Conservation (phyloP, 305 asterid species). For the Fraxinus platypoda region DNA sequence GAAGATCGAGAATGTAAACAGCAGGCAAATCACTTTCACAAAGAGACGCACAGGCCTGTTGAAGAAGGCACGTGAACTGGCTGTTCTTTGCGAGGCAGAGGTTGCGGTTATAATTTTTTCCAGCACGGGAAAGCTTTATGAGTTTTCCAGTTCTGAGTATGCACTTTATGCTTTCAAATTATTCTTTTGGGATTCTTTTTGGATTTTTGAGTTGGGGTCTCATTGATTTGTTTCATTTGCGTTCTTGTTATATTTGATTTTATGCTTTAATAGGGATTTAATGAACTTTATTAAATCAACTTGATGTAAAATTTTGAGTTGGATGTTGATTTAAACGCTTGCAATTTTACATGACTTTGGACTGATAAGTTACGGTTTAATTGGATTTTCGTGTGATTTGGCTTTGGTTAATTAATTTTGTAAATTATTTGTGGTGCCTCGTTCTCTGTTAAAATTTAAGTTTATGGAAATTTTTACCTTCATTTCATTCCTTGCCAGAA, state of each 20-base stretch:
- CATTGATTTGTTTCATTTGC: background rate
- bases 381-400: constrained; percentile 5
- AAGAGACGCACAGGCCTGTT: constrained; percentile 36
- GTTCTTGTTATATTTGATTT: background rate
- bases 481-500: background rate
- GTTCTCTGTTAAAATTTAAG: constrained; percentile 2
- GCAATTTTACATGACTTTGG: constrained; percentile 21
- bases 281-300: background rate
- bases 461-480: background rate
- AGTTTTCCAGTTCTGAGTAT: constrained; percentile 30
- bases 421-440: background rate
- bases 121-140: constrained; percentile 32
- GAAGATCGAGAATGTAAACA: constrained; percentile 33
- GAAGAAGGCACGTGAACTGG: constrained; percentile 34
- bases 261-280: background rate
- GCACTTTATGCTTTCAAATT: background rate
- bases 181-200: background rate
- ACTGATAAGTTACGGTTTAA: background rate
- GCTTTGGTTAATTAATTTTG: background rate
- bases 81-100: constrained; percentile 40
- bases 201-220: background rate
- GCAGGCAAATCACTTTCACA: constrained; percentile 34
- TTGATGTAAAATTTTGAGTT: background rate
- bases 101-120: constrained; percentile 41
- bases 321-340: background rate